phyloP scores from a whole-genome alignment of 2,329 filamentous ascomycete genomes.

The Monosporascus sp. region DNA sequence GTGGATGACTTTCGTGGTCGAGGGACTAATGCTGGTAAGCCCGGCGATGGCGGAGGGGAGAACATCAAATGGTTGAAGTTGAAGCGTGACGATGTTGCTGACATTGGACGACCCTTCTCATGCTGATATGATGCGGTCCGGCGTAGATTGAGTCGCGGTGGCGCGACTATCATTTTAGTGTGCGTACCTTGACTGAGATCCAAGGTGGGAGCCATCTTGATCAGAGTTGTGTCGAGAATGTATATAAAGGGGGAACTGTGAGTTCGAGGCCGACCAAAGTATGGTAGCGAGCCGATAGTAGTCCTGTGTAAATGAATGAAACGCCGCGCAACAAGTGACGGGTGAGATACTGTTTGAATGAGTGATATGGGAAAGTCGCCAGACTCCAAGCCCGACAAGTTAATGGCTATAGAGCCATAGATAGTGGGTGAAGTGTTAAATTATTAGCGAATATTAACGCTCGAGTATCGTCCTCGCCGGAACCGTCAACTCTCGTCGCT shows the following conservation, averaged over 20 bases:
- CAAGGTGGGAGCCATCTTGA: constrained; percentile 40
- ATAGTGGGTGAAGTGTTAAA: too few species aligned
- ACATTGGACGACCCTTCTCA: constrained; percentile 46
- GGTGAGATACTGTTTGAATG: not conserved
- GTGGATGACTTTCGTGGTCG: constrained; percentile 57
- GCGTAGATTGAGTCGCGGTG: constrained; percentile 54
- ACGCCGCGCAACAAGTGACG: not conserved
- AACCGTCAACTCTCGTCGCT: not conserved
- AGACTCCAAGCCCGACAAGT: not conserved
- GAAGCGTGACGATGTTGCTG: constrained; percentile 58
- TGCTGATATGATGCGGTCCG: constrained; percentile 52
- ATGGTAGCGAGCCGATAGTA: not conserved
- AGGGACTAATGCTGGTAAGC: constrained; percentile 62
- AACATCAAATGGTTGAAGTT: constrained; percentile 63
- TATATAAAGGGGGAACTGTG: not conserved
- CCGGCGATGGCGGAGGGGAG: constrained; percentile 65
- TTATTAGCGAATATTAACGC: too few species aligned
- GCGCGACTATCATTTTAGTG: constrained; percentile 46
- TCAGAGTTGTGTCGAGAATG: not conserved
- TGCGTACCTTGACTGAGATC: constrained; percentile 40
- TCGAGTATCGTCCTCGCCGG: not conserved
- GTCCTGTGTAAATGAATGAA: not conserved
- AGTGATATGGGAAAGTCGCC: not conserved
- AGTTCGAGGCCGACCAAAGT: not conserved
- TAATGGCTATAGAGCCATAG: too few species aligned